Percentiles rank a stretch among this genome's conserved stretches.
Evolutionary conservation across 352 stramenopile genomes (phyloP).

Genomic region (Pythium oligandrum): DNA sequence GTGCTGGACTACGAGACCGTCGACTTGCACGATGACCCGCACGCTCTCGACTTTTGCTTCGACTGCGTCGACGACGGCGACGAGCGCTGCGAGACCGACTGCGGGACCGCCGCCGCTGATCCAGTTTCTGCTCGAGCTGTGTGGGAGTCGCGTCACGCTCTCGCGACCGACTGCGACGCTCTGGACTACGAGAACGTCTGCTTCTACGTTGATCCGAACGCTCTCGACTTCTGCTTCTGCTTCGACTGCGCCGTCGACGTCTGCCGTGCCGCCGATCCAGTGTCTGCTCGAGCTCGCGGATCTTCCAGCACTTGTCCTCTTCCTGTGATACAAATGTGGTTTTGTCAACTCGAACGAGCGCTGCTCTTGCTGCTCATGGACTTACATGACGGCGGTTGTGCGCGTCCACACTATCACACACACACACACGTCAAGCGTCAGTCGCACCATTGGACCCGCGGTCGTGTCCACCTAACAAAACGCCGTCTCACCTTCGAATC

Average conservation of each 20-base stretch:
- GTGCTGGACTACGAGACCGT: not conserved
- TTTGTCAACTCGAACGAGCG: not conserved
- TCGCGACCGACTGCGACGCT: too few species aligned
- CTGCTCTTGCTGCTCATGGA: not conserved
- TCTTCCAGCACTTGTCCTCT: slow-evolving; percentile 58
- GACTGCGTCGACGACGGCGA: slow-evolving; percentile 12
- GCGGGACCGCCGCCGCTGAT: not conserved
- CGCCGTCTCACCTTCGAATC: slow-evolving; percentile 35
- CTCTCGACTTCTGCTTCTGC: slow-evolving; percentile 13
- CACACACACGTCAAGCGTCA: not conserved
- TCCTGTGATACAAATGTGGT: slow-evolving; percentile 16
- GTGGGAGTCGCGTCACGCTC: too few species aligned
- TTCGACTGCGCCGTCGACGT: slow-evolving; percentile 12
- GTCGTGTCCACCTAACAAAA: too few species aligned
- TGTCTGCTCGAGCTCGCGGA: slow-evolving; percentile 34
- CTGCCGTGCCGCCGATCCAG: slow-evolving; percentile 1
- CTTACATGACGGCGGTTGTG: slow-evolving; percentile 58
- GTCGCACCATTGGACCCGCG: not conserved
- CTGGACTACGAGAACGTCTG: too few species aligned
- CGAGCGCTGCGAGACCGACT: not conserved
- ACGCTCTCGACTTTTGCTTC: slow-evolving; percentile 12
- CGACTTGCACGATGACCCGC: not conserved
- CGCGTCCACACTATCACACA: slow-evolving; percentile 33
- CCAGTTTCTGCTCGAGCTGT: slow-evolving; percentile 21
- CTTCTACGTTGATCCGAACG: too few species aligned